Evolutionary conservation across 768 basidiomycete genomes (phyloP).

Genomic region (Hericium coralloides): DNA sequence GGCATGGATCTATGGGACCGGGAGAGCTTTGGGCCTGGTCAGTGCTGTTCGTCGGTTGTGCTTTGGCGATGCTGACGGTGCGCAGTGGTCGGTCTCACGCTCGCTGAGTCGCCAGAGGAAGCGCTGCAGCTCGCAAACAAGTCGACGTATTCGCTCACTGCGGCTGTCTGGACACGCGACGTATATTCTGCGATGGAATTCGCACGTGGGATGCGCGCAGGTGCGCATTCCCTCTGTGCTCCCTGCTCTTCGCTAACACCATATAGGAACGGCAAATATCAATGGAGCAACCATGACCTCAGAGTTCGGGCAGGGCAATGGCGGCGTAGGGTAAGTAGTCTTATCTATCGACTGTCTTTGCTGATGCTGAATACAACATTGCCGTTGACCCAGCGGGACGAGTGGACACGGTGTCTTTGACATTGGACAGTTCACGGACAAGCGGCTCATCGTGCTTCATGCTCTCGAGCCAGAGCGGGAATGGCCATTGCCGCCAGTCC

Average conservation of each 20-base stretch:
- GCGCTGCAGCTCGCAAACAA: constrained; percentile 49
- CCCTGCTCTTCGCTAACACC: background rate
- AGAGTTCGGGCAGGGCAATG: background rate
- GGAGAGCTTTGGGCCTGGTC: constrained; percentile 57
- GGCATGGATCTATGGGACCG: constrained; percentile 45
- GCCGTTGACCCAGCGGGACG: constrained; percentile 13
- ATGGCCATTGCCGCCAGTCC: too few species aligned
- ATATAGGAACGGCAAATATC: background rate
- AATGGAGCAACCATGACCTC: background rate
- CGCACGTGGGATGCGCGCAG: constrained; percentile 38
- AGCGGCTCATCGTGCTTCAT: constrained; percentile 33
- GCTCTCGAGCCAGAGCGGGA: constrained; percentile 15
- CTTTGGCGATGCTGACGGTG: background rate
- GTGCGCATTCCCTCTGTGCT: constrained; percentile 15
- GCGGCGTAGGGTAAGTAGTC: background rate
- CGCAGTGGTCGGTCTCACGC: constrained; percentile 33
- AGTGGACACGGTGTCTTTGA: constrained; percentile 45
- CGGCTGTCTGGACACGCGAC: constrained; percentile 45
- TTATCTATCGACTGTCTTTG: background rate
- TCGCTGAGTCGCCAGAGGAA: constrained; percentile 43
- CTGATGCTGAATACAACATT: background rate
- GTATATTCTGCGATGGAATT: constrained; percentile 35
- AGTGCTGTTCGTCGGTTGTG: background rate
- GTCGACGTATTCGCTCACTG: constrained; percentile 39
- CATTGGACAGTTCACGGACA: constrained; percentile 43